Evolutionary conservation across 2,329 filamentous ascomycete species (phyloP).

Genomic region (Podosphaera xanthii): DNA sequence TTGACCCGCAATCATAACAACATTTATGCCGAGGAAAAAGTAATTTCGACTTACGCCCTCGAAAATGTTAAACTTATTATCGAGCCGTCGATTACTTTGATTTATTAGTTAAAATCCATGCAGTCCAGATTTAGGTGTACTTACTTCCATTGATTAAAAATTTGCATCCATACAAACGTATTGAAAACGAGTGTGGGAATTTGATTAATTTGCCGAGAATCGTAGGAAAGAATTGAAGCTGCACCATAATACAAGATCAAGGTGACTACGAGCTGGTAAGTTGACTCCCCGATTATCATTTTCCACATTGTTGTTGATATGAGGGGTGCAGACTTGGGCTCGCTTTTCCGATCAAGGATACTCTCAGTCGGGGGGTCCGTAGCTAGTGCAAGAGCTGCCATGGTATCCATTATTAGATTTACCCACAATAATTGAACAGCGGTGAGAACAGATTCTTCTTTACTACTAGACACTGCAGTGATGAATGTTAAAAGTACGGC

Average conservation of each 20-base stretch:
- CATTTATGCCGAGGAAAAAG: slow-evolving; percentile 74
- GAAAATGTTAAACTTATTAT: slow-evolving; percentile 91
- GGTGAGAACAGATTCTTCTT: slow-evolving; percentile 45
- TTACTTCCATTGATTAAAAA: slow-evolving; percentile 94
- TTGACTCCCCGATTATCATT: slow-evolving; percentile 85
- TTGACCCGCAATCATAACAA: slow-evolving; percentile 73
- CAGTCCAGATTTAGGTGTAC: slow-evolving; percentile 12
- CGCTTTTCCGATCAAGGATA: slow-evolving; percentile 50
- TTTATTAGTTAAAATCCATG: slow-evolving; percentile 2
- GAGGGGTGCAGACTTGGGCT: slow-evolving; percentile 48
- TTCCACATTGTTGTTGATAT: slow-evolving; percentile 96
- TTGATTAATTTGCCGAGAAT: slow-evolving; percentile 24
- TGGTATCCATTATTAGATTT: slow-evolving; percentile 70
- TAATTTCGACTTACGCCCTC: slow-evolving; percentile 67
- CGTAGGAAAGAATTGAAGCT: slow-evolving; percentile 33
- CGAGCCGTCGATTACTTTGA: slow-evolving; percentile 59
- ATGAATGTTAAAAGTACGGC: slow-evolving; percentile 59
- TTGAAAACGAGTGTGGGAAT: slow-evolving; percentile 81
- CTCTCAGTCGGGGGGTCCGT: slow-evolving; percentile 49
- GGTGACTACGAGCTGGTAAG: slow-evolving; percentile 64
- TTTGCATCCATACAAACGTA: slow-evolving; percentile 98
- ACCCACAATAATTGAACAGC: slow-evolving; percentile 70
- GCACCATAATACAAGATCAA: slow-evolving; percentile 67
- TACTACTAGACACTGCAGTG: slow-evolving; percentile 40
- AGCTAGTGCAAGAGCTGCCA: slow-evolving; percentile 53